Evolutionary conservation across 2,329 filamentous ascomycete species (phyloP), one percentile per base, ranked within the genome.

Genomic region (Cercospora beticola): DNA sequence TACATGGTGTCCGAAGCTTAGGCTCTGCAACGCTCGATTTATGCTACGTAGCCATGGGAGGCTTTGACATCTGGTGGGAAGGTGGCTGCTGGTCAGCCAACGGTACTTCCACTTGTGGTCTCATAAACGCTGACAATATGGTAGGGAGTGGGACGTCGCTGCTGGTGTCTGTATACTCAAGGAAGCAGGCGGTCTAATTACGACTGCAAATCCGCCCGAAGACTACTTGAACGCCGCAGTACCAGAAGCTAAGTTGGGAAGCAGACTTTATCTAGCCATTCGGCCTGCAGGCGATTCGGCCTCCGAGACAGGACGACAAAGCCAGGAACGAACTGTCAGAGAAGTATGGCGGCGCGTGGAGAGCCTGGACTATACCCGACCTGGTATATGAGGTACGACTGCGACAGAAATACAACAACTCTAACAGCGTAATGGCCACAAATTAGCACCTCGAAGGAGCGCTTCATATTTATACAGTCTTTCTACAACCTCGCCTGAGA

Each of bases 31-130:
- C 91, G 1, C 76, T 93, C 64, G 91, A 93, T 78, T 79, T 93
- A 60, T 90, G 90, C 0, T 93, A 93, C 77, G 87, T 88, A 9
- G 91, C 91, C 12, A 91, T 91, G 85, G 91, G 72, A 0, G 83
- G 88, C 0, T 89, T 93, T 72, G 91, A 93, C 79, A 92, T 93
- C 10, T 93, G 91, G 90, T 93, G 90, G 90, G 90, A 93, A 76
- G 91, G 90, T 3, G 90, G 90, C 6, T 75, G 73, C 62, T 75
- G 74, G 74, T n/a, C n/a, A n/a, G n/a, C n/a, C n/a, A n/a, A n/a
- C n/a, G n/a, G n/a, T n/a, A n/a, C n/a, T n/a, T n/a, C n/a, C n/a
- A n/a, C n/a, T n/a, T n/a, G n/a, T n/a, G n/a, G n/a, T n/a, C n/a
- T n/a, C n/a, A n/a, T n/a, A n/a, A n/a, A 54, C 12, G 2, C 72